phyloP scores from a whole-genome alignment of 78 protist species.

The Acrasis kona region DNA sequence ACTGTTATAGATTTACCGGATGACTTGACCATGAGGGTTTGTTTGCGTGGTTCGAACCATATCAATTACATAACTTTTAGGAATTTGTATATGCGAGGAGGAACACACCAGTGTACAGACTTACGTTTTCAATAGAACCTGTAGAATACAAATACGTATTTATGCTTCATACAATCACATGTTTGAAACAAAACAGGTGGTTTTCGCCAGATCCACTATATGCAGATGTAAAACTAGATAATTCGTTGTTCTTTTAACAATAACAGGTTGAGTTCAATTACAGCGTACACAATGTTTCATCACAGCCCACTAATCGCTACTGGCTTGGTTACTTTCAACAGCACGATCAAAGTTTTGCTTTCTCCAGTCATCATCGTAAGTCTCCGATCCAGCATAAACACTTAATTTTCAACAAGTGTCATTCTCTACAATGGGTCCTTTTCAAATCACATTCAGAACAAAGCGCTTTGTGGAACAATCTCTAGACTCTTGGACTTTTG shows the following conservation, averaged over 20 bases:
- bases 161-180: background rate
- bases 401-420: background rate
- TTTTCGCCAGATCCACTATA: conserved; percentile 29
- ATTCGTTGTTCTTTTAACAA: too few species aligned
- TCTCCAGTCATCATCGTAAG: conserved; percentile 11
- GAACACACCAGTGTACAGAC: background rate
- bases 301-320: conserved; percentile 45
- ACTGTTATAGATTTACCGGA: background rate
- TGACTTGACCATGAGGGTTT: background rate
- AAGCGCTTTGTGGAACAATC: background rate
- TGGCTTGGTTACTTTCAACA: conserved; percentile 40
- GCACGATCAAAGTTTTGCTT: conserved; percentile 46
- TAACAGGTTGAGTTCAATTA: conserved; percentile 58
- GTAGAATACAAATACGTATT: background rate
- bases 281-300: conserved; percentile 29
- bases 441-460: background rate
- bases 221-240: too few species aligned
- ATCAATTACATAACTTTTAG: too few species aligned
- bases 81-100: background rate
- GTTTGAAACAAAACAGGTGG: background rate
- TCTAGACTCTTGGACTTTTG: background rate
- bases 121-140: background rate
- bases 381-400: background rate
- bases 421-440: background rate
- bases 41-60: too few species aligned